Evolutionary conservation across 495 filamentous ascomycete species (phyloP).

Genomic region (Daldinia grandis): DNA sequence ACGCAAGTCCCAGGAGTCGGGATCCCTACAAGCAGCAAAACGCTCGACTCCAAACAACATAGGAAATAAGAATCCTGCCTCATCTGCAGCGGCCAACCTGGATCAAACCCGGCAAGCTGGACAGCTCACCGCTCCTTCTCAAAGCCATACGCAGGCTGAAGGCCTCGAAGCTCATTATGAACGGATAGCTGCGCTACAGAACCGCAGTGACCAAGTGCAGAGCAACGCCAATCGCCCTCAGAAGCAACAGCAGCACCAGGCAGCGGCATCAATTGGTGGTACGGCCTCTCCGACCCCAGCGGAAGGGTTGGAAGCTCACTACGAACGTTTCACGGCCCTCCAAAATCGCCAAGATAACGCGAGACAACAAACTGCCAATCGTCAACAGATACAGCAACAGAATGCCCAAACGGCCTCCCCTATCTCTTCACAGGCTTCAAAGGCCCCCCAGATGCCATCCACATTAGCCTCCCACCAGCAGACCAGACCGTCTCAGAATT

Average conservation of each 20-base stretch:
- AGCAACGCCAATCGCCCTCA: constrained; percentile 38
- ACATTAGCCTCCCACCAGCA: constrained; percentile 43
- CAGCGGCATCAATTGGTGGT: constrained; percentile 27
- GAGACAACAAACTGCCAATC: constrained; percentile 30
- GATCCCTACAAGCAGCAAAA: constrained; percentile 32
- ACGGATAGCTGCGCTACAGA: constrained; percentile 38
- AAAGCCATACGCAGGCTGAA: constrained; percentile 37
- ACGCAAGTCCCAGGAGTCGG: constrained; percentile 44
- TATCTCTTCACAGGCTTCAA: constrained; percentile 42
- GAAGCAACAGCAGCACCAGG: constrained; percentile 42
- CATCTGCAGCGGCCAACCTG: constrained; percentile 12
- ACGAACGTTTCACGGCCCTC: constrained; percentile 50
- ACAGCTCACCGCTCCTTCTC: constrained; percentile 25
- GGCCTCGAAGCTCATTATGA: constrained; percentile 46
- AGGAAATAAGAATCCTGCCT: constrained; percentile 33
- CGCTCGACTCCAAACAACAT: constrained; percentile 40
- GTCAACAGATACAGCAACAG: constrained; percentile 48
- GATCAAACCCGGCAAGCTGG: constrained; percentile 31
- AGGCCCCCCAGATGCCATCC: constrained; percentile 44
- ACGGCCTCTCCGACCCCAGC: constrained; percentile 32
- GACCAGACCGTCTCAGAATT: constrained; percentile 37
- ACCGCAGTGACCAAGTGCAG: constrained; percentile 37
- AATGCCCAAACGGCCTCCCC: constrained; percentile 41
- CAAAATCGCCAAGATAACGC: constrained; percentile 39
- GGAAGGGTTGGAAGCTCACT: constrained; percentile 54